These are phyloP conservation scores for Cinnamomum micranthum DNA, from an alignment of 164 flowering plant genomes.

Conservation along the genomic window DNA sequence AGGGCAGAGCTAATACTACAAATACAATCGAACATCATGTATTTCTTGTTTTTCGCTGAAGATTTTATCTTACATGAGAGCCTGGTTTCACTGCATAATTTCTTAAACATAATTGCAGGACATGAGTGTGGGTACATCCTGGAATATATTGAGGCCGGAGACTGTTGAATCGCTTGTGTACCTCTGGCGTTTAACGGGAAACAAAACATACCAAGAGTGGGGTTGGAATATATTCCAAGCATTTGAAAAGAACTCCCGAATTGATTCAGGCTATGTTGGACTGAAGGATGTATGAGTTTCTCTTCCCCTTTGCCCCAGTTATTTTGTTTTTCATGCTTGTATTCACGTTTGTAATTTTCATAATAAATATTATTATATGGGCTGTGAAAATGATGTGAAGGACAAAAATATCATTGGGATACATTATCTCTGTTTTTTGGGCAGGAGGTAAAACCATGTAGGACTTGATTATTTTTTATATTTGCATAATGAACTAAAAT, in stretches of 20 bases:
- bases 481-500: neutral
- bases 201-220: slow-evolving; percentile 96
- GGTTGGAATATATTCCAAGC: slow-evolving; percentile 99
- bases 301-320: neutral
- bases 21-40: neutral
- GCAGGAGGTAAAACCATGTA: neutral
- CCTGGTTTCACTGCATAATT: slow-evolving; percentile 1
- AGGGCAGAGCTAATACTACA: neutral
- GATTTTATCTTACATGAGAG: neutral
- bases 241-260: slow-evolving; percentile 91
- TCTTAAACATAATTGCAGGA: slow-evolving; percentile 44
- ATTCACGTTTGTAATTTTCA: neutral
- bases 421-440: neutral
- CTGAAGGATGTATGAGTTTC: slow-evolving; percentile 78
- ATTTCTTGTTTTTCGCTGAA: neutral
- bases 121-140: slow-evolving; percentile 94
- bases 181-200: slow-evolving; percentile 95
- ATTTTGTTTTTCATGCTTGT: neutral
- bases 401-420: neutral
- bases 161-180: slow-evolving; percentile 96
- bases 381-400: neutral
- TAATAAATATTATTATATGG: neutral
- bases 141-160: slow-evolving; percentile 99
- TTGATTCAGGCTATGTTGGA: slow-evolving; percentile 94
- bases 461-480: neutral